phyloP scores from a whole-genome alignment of 805 yeast species.

The Cyberlindnera japonica region DNA sequence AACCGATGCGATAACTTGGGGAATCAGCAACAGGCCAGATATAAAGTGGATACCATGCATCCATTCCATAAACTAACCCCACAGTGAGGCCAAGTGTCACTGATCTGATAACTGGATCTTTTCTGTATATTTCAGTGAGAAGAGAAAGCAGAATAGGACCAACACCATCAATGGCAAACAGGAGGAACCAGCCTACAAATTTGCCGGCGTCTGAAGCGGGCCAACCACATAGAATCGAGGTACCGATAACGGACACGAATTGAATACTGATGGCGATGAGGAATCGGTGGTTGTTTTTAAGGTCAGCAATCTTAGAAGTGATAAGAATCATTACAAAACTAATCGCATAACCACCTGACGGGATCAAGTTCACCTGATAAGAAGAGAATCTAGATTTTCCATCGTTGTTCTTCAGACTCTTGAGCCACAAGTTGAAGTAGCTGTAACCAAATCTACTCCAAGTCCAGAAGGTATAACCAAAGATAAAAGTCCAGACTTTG shows the following conservation, averaged over 20 bases:
- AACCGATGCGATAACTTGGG: neutral
- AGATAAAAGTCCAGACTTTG: conserved; percentile 5
- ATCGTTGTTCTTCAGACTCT: conserved; percentile 14
- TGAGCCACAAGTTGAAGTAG: conserved; percentile 47
- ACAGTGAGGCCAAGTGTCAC: neutral
- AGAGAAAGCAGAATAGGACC: neutral
- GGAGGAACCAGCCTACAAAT: conserved; percentile 4
- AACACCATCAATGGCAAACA: neutral
- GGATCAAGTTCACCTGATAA: conserved; percentile 8
- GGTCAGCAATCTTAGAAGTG: conserved; percentile 10
- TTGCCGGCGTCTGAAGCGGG: neutral
- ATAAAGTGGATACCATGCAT: neutral
- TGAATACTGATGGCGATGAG: neutral
- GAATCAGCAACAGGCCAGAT: neutral
- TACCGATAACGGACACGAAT: neutral
- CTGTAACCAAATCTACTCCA: conserved; percentile 33
- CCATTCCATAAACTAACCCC: neutral
- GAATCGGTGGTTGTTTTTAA: neutral
- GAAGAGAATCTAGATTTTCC: conserved; percentile 22
- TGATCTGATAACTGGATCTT: neutral
- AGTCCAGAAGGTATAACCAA: conserved; percentile 6
- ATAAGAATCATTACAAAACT: conserved; percentile 7
- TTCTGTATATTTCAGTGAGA: neutral
- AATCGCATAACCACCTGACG: conserved; percentile 13
- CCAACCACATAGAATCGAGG: neutral